Base-by-base conservation (phyloP, 345 rosid species). In the Salix udensis region DNA sequence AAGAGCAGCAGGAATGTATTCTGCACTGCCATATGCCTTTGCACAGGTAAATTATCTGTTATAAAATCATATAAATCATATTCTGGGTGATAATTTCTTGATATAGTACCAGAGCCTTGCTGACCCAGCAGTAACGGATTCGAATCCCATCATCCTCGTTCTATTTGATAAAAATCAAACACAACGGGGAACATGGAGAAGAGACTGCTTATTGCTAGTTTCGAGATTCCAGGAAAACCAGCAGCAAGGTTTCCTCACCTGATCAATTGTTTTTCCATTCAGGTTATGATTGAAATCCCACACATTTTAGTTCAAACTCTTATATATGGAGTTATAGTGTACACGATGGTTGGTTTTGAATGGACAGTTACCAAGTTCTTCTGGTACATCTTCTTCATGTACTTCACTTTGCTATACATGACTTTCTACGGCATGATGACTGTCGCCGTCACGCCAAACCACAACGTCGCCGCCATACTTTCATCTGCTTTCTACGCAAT, bases 1-100 rank as follows among this genome's bases (percentile, higher is more conserved):
- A 82, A 87, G 89, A 74, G 91, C 90, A 30, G 91, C 96, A 8
- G 90, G 93, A 70, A 87, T 91, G 91, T 91, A 91, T 73, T 91
- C 93, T n/a, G 89, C 89, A 34, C 50, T 91, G 73, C 89, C 96
- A 24, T 91, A 91, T 73, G 96, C 96, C 31, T 88, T 89, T 40
- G 93, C 82, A 24, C 96, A 89, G 86, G 92, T 91, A 84, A 58
- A 58, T 58, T 58, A 58, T 58, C 15, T 58, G 5, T 10, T 13
- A 23, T 1, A 55, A 0, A 36, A 36, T 36, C 5, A 36, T 36
- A 36, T 34, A 34, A 34, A 34, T 34, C 36, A 34, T 34, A 4
- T 34, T 34, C 6, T 5, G 7, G 7, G 0, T 24, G 1, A 36
- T 36, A 7, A 5, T 36, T 36, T 36, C 1, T 36, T 36, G 7